phyloP scores from a whole-genome alignment of 1,284 basidiomycete species.

The Leccinum insolens region DNA sequence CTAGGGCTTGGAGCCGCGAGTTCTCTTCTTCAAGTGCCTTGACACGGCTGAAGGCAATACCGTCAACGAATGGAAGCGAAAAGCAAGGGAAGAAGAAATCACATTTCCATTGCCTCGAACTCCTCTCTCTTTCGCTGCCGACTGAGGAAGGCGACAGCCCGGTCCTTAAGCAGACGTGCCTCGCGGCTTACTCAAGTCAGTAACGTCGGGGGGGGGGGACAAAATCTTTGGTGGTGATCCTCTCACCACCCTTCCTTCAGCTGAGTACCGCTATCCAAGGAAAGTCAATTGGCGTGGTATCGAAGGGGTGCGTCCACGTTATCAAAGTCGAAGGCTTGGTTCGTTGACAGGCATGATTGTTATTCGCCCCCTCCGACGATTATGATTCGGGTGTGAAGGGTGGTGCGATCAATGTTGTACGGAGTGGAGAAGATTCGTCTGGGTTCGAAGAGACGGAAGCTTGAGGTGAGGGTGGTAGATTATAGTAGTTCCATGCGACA shows the following conservation, averaged over 20 bases:
- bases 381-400: slow-evolving; percentile 47
- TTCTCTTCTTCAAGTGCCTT: slow-evolving; percentile 78
- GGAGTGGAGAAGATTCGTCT: slow-evolving; percentile 49
- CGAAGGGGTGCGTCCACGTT: slow-evolving; percentile 31
- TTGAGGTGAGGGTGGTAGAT: slow-evolving; percentile 54
- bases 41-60: slow-evolving; percentile 34
- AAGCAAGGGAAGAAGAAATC: slow-evolving; percentile 34
- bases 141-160: slow-evolving; percentile 88
- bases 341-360: slow-evolving; percentile 64
- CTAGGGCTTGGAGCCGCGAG: slow-evolving; percentile 61
- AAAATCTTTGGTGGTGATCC: slow-evolving; percentile 80
- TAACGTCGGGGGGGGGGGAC: slow-evolving; percentile 4
- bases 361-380: slow-evolving; percentile 44
- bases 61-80: slow-evolving; percentile 14
- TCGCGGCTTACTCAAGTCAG: too few relatives aligned
- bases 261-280: slow-evolving; percentile 27
- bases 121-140: slow-evolving; percentile 91
- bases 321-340: slow-evolving; percentile 70
- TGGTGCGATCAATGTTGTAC: slow-evolving; percentile 52
- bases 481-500: slow-evolving; percentile 49
- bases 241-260: slow-evolving; percentile 57
- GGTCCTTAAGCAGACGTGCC: slow-evolving; percentile 60
- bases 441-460: slow-evolving; percentile 45
- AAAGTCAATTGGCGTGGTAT: slow-evolving; percentile 33
- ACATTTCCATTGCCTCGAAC: slow-evolving; percentile 89